phyloP scores from a whole-genome alignment of 441 rosid species.

The Populus hybrid region DNA sequence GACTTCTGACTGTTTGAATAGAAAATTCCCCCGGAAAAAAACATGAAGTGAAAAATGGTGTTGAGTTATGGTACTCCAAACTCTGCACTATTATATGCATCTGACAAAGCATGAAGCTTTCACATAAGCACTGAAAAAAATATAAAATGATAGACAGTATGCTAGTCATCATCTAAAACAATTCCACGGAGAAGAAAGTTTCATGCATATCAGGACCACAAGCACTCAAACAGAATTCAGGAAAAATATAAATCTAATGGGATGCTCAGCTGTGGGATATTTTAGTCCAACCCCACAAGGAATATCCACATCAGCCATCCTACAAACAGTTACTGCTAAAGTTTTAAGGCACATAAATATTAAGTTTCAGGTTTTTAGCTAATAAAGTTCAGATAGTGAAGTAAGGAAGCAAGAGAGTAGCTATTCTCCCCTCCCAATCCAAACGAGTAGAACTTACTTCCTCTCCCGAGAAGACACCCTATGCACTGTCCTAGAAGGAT shows the following conservation, averaged over 20 bases:
- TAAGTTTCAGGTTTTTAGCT: constrained; percentile 21
- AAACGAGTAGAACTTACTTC: constrained; percentile 46
- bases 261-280: constrained; percentile 28
- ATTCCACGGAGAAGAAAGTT: constrained; percentile 17
- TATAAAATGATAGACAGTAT: background rate
- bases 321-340: constrained; percentile 18
- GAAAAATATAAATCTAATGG: constrained; percentile 23
- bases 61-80: background rate
- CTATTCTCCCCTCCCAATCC: constrained; percentile 30
- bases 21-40: background rate
- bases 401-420: constrained; percentile 21
- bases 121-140: background rate
- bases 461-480: constrained; percentile 31
- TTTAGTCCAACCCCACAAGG: constrained; percentile 22
- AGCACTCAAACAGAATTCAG: constrained; percentile 19
- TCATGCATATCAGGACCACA: constrained; percentile 23
- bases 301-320: constrained; percentile 29
- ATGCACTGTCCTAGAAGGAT: constrained; percentile 21
- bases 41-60: background rate
- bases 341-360: constrained; percentile 35
- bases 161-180: constrained; percentile 16
- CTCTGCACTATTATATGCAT: background rate
- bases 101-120: background rate
- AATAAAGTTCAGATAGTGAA: constrained; percentile 28
- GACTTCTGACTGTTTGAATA: background rate